Conservation (phyloP, 2,329 filamentous ascomycete species). For the Botrytis aclada region DNA sequence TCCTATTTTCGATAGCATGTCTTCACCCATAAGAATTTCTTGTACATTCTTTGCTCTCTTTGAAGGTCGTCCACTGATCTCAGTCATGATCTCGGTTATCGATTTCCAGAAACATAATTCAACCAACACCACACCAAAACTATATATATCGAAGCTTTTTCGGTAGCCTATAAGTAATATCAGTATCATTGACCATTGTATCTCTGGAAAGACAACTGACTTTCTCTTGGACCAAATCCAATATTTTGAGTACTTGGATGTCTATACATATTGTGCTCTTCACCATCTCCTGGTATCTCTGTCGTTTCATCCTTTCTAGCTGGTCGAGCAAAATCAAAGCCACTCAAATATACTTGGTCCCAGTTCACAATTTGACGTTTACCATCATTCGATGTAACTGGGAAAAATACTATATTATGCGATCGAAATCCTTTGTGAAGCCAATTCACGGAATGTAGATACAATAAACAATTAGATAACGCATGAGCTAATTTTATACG, state of each 20-base stretch:
- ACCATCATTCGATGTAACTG: slow-evolving; percentile 21
- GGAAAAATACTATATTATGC: slow-evolving; percentile 53
- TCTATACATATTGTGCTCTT: slow-evolving; percentile 49
- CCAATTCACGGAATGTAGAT: slow-evolving; percentile 55
- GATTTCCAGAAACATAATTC: slow-evolving; percentile 54
- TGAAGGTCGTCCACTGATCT: slow-evolving; percentile 23
- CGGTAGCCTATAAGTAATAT: slow-evolving; percentile 15
- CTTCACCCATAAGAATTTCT: slow-evolving; percentile 39
- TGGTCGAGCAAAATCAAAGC: slow-evolving; percentile 55
- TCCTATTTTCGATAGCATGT: slow-evolving; percentile 39
- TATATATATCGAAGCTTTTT: slow-evolving; percentile 53
- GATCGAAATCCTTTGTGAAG: slow-evolving; percentile 57
- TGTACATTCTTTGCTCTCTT: slow-evolving; percentile 39
- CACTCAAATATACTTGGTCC: slow-evolving; percentile 46
- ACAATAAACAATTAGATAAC: slow-evolving; percentile 52
- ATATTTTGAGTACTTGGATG: slow-evolving; percentile 40
- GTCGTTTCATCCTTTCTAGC: slow-evolving; percentile 50
- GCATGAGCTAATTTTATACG: slow-evolving; percentile 51
- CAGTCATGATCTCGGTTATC: slow-evolving; percentile 44
- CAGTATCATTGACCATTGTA: background rate
- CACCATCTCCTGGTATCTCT: slow-evolving; percentile 46
- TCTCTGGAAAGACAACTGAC: background rate
- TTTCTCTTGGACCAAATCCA: slow-evolving; percentile 24
- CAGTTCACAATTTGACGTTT: slow-evolving; percentile 38
- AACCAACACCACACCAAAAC: slow-evolving; percentile 50